A percentile compares a stretch with the other conserved stretches of the same genome.
phyloP scores from a whole-genome alignment of 2,329 filamentous ascomycete species.

The Bimuria novae-zelandiae region DNA sequence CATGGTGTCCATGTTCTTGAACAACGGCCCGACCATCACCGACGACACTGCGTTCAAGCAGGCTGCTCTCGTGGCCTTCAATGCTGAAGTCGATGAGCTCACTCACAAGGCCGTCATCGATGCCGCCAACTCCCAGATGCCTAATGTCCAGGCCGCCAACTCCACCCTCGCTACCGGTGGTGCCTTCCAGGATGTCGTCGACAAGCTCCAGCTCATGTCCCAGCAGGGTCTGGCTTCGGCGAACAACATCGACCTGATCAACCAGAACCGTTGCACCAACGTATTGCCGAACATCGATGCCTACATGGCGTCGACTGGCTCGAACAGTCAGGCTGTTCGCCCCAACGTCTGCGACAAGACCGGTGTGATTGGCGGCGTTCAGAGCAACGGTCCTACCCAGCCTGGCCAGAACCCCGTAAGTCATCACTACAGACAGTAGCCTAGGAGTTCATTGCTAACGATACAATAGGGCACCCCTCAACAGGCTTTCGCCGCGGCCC shows the following conservation, averaged over 20 bases:
- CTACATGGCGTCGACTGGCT: slow-evolving; percentile 43
- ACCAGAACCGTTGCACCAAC: slow-evolving; percentile 44
- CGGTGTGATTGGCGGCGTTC: slow-evolving; percentile 41
- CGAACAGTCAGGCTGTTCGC: slow-evolving; percentile 33
- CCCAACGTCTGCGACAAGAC: slow-evolving; percentile 40
- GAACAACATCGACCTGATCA: slow-evolving; percentile 43
- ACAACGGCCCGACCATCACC: slow-evolving; percentile 38
- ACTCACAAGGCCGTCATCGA: slow-evolving; percentile 46
- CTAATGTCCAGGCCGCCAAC: slow-evolving; percentile 42
- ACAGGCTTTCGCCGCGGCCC: slow-evolving; percentile 4
- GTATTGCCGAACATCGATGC: slow-evolving; percentile 45
- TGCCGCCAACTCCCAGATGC: slow-evolving; percentile 26
- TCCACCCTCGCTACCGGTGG: slow-evolving; percentile 43
- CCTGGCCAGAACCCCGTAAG: slow-evolving; percentile 29
- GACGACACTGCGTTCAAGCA: slow-evolving; percentile 44
- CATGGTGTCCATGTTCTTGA: slow-evolving; percentile 46
- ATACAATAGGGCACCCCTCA: slow-evolving; percentile 1
- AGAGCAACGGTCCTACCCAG: slow-evolving; percentile 33
- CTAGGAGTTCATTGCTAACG: neutral
- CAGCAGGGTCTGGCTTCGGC: slow-evolving; percentile 38
- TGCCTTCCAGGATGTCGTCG: slow-evolving; percentile 46
- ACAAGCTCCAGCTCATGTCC: slow-evolving; percentile 45
- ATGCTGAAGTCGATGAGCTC: slow-evolving; percentile 46
- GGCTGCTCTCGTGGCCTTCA: slow-evolving; percentile 43
- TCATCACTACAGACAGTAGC: neutral